Base-by-base conservation (phyloP, 805 yeast species). In the Ascoidea tarda region DNA sequence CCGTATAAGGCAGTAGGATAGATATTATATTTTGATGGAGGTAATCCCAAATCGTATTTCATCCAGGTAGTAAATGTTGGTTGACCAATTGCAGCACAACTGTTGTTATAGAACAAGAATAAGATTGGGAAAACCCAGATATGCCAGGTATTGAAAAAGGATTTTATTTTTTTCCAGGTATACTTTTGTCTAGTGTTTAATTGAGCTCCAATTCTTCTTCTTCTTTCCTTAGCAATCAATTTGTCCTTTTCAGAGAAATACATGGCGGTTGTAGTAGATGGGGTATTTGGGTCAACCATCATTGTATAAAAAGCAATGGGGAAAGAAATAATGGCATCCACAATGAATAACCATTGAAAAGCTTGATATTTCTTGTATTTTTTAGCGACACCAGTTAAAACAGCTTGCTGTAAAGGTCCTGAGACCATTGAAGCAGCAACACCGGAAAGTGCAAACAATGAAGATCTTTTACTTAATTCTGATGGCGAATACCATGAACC, bases 1-100 rank as follows among this genome's bases (percentile, higher is more conserved):
- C 70, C 76, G 46, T 63, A 59, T 12, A 71, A 57, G 5, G 66
- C 61, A 0, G 76, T 66, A 1, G 78, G 78, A 52, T 69, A 70
- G 6, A 62, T 65, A 54, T 74, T 73, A 57, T 72, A 73, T 51
- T 66, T 55, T 10, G 58, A 58, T 0, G 71, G 59, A 0, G 66
- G 55, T 47, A 71, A 62, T 6, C 63, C 59, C 46, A 68, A 61
- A 46, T 65, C 69, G 38, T 54, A 55, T 54, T 69, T 69, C 64
- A 71, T 74, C 79, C 79, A 77, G 5, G 70, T 62, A 21, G 66
- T 63, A 55, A 75, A 67, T 0, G 78, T 68, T 16, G 77, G 77
- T 51, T 70, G 75, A 5, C 66, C 49, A 1, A 60, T 59, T n/a
- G 70, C 66, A 52, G 67, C 55, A 45, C 53, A 52, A 5, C 57